Evolutionary conservation across 1,139 yeast species (phyloP), one percentile per base, ranked within the genome.

Genomic region (Martiniozyma asiatica): DNA sequence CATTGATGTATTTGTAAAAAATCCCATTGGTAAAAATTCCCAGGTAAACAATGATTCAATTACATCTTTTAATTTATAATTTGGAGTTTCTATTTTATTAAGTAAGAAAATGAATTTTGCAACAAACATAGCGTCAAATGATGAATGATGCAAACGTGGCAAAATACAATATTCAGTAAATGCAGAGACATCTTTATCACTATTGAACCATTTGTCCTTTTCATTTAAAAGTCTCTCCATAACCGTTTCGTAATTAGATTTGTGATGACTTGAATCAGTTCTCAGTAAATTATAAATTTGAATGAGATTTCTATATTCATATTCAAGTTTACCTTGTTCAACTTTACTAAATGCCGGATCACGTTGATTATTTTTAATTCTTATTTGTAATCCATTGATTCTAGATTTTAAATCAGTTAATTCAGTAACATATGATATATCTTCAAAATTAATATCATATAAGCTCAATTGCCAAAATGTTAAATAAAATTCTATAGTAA

Each of bases 91-190:
- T 12, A 63, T 38, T 0, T 56, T 49, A 36, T 75, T 72, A 11
- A 75, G 43, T 28, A 55, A 56, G 38, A 71, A 65, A 3, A 82
- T 43, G 47, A 85, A 82, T 34, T 65, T 60, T 1, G 84, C 73
- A 25, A 75, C 57, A 48, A 59, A 85, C 1, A 79, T 64, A 0
- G 97, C 95, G 56, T 87, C 98, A 38, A 76, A 69, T 0, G 94
- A 76, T 0, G 96, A 81, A 42, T 78, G 84, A 3, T 78, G 52
- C 3, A 77, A 67, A 43, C 96, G 63, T 11, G 95, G 96, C 13
- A 85, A 53, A 5, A 84, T 46, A 52, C 95, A 82, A 32, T 56
- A 55, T 37, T 78, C 76, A 21, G 82, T 48, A 34, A 84, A 63
- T 5, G 55, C 49, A 22, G 49, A 46, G 11, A 31, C 30, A 13